Base-by-base conservation (phyloP, 2,329 filamentous ascomycete species). In the Podosphaera xanthii region DNA sequence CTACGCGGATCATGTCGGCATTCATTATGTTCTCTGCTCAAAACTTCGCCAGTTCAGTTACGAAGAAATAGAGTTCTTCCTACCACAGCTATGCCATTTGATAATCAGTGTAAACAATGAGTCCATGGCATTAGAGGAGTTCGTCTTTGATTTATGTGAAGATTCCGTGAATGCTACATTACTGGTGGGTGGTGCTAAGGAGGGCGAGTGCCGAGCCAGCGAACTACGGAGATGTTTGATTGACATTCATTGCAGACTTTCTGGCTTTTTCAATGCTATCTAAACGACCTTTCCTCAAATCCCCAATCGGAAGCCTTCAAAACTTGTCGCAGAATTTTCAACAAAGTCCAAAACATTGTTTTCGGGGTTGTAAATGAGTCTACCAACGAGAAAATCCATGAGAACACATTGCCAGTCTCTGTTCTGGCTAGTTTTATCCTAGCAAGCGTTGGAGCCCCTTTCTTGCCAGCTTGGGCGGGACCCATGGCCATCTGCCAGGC, bases 21-120 rank as follows among this genome's bases (percentile, higher is more conserved):
- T 92, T 69, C 86, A 91, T 73, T 88, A 91, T 76, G 86, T 89
- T 62, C 80, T 92, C 63, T 91, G 87, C 76, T 85, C 84, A 67
- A 92, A 92, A 79, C 77, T 92, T 69, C 86, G 87, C 69, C 85
- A 87, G 72, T 92, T 92, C 70, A 85, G 84, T 64, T 92, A 91
- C 74, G 85, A 89, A 75, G 86, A 92, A 72, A 90, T 92, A 70
- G 87, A 92, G 73, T 92, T 92, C 81, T 92, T 91, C 76, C 78
- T 92, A 57, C 87, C 87, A 62, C 85, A 88, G 75, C 75, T 92
- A 75, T 92, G 87, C 70, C 87, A 92, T 73, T 81, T 92, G 63
- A 82, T 90, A 72, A 86, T 92, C 68, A 90, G 85, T 72, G 80
- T 91, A 70, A 82, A 91, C 75, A 92, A 91, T 72, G 87, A 92